A percentile compares a stretch with the other conserved stretches of the same genome.
These are phyloP conservation scores for Candida palmyrensis DNA, from an alignment of 805 yeast species.

Conservation along the genomic window DNA sequence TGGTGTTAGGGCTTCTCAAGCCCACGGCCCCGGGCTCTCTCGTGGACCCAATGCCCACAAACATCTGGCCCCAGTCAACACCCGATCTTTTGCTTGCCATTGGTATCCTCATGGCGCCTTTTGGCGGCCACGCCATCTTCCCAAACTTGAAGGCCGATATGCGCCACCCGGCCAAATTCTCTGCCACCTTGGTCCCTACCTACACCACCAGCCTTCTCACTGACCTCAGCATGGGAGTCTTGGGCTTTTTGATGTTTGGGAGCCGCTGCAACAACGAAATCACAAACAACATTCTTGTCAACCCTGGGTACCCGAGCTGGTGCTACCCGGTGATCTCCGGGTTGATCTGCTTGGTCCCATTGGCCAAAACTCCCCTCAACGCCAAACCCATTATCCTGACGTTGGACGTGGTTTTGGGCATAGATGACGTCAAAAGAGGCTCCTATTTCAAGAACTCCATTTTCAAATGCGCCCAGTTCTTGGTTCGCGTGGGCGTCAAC, in stretches of 20 bases:
- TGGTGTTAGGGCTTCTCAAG: conserved; percentile 61
- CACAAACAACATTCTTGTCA: conserved; percentile 42
- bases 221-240: conserved; percentile 58
- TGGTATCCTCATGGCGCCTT: conserved; percentile 70
- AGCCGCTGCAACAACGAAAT: conserved; percentile 44
- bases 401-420: conserved; percentile 48
- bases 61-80: conserved; percentile 55
- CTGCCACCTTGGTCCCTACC: conserved; percentile 49
- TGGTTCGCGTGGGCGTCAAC: conserved; percentile 43
- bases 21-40: conserved; percentile 70
- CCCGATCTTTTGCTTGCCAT: conserved; percentile 52
- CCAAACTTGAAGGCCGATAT: conserved; percentile 74
- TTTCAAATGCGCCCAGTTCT: conserved; percentile 11
- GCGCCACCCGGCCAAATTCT: conserved; percentile 61
- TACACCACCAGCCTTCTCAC: conserved; percentile 56
- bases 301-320: conserved; percentile 46
- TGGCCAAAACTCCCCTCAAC: conserved; percentile 79
- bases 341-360: conserved; percentile 74
- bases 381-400: conserved; percentile 79
- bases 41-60: conserved; percentile 56
- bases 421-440: conserved; percentile 13
- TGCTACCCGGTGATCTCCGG: conserved; percentile 49
- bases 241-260: conserved; percentile 64
- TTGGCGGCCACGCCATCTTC: conserved; percentile 82
- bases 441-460: conserved; percentile 7